A percentile compares a stretch with the other conserved stretches of the same genome.
Conservation (phyloP, 1,284 basidiomycete genomes). For the Trichosporon coremiiforme region DNA sequence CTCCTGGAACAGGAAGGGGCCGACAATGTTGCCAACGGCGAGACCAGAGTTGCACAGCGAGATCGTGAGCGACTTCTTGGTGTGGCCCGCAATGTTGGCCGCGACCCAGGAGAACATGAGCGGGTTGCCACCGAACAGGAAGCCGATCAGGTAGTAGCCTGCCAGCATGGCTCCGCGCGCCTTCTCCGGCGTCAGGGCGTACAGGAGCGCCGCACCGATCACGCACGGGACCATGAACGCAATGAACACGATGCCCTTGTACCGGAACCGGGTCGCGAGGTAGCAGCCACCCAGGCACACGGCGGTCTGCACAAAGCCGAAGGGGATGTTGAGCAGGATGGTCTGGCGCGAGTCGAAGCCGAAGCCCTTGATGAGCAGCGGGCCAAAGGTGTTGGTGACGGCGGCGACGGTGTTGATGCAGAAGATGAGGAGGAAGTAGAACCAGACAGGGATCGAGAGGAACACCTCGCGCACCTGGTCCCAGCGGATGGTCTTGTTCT, state of each 20-base stretch:
- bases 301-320: conserved; percentile 41
- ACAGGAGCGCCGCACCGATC: conserved; percentile 45
- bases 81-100: conserved; percentile 41
- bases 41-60: conserved; percentile 40
- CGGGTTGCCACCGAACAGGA: conserved; percentile 48
- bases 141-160: conserved; percentile 38
- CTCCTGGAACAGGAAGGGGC: conserved; percentile 40
- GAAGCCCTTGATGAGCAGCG: conserved; percentile 50
- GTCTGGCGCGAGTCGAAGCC: conserved; percentile 42
- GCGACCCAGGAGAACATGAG: conserved; percentile 41
- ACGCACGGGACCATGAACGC: conserved; percentile 43
- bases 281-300: conserved; percentile 33
- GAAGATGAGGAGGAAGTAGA: conserved; percentile 42
- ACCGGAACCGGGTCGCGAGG: conserved; percentile 34
- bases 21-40: conserved; percentile 40
- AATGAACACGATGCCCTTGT: conserved; percentile 40
- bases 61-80: conserved; percentile 47
- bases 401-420: conserved; percentile 41
- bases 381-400: conserved; percentile 48
- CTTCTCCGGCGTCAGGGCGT: conserved; percentile 33
- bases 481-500: conserved; percentile 45
- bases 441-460: conserved; percentile 40
- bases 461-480: conserved; percentile 47
- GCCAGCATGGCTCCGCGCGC: conserved; percentile 22
- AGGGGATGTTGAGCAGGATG: conserved; percentile 52